Base-by-base conservation (phyloP, 2,329 filamentous ascomycete species). In the Tolypocladium ovalisporum region DNA sequence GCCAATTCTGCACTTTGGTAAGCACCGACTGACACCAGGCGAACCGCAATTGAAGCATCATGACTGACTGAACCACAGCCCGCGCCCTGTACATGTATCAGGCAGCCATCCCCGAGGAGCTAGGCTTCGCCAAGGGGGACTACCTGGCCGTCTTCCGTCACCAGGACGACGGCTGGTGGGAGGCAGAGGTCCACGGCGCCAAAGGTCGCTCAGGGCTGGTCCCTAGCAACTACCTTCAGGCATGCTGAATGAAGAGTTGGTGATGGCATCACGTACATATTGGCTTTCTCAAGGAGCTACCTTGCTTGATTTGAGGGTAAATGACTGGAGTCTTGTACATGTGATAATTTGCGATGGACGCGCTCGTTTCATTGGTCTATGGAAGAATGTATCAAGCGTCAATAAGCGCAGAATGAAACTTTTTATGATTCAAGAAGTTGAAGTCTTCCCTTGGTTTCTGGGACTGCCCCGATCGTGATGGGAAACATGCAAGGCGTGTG, bases 131-230 rank as follows among this genome's bases (percentile, higher is more conserved):
- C 52, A 99, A 99, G 76, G 92, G 92, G 53, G 95, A 99, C 68
- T 85, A 93, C 59, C 79, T 99, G 17, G 90, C 93, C 2, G 86
- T 99, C 17, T 77, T 97, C 52, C 82, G 92, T 59, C 84, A 96
- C 66, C 94, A 99, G 73, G 94, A 99, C 70, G 94, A 99, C 68
- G 94, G 94, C 24, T 99, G 94, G 94, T 99, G 95, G 94, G 94
- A 99, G 75, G 95, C 95, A 15, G 93, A 97, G 71, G 84, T 97
- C 44, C 89, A 92, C 52, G 86, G 86, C 29, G 79, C 80, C 61
- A 81, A 79, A 61, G 83, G 80, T 54, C 78, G 73, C 54, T 69
- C 79, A 58, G 84, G 84, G 60, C 76, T 87, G 67, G 84, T 87
- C 62, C 84, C 84, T 62, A 87, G 84, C 71, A 87, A 87, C 68